A percentile compares a stretch with the other conserved stretches of the same genome.
Evolutionary conservation across 2,329 filamentous ascomycete species (phyloP).

Genomic region (Fusarium penzigii): DNA sequence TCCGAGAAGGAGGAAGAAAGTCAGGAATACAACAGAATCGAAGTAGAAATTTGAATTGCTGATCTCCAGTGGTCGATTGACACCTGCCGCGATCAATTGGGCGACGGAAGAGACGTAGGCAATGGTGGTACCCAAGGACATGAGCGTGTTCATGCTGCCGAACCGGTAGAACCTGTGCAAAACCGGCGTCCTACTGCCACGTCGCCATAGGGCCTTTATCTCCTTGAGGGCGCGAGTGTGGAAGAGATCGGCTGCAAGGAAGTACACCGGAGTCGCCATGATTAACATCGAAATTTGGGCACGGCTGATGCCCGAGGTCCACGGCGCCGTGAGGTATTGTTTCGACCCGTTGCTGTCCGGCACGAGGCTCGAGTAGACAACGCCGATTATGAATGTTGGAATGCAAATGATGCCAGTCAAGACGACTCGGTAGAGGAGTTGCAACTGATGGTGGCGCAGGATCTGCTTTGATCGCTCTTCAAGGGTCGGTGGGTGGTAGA

Average conservation of each 20-base stretch:
- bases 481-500: conserved; percentile 79
- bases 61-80: conserved; percentile 28
- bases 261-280: conserved; percentile 82
- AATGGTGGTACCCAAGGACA: conserved; percentile 84
- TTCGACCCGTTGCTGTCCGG: conserved; percentile 56
- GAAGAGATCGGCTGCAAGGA: conserved; percentile 84
- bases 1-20: conserved; percentile 77
- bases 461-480: conserved; percentile 79
- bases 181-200: conserved; percentile 70
- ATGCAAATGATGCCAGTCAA: conserved; percentile 71
- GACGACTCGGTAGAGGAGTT: conserved; percentile 69
- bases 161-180: conserved; percentile 84
- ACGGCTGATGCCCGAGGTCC: conserved; percentile 72
- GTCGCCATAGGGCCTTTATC: conserved; percentile 74
- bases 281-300: conserved; percentile 79
- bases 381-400: conserved; percentile 83
- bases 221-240: conserved; percentile 80
- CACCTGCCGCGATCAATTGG: conserved; percentile 68
- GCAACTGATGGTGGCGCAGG: conserved; percentile 66
- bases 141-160: conserved; percentile 94
- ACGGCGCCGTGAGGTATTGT: conserved; percentile 68
- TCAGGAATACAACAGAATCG: conserved; percentile 90
- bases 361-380: conserved; percentile 87
- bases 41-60: conserved; percentile 65
- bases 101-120: conserved; percentile 83